A percentile compares a stretch with the other conserved stretches of the same genome.
phyloP scores from a whole-genome alignment of 2,329 filamentous ascomycete genomes.

The Colletotrichum sp. region DNA sequence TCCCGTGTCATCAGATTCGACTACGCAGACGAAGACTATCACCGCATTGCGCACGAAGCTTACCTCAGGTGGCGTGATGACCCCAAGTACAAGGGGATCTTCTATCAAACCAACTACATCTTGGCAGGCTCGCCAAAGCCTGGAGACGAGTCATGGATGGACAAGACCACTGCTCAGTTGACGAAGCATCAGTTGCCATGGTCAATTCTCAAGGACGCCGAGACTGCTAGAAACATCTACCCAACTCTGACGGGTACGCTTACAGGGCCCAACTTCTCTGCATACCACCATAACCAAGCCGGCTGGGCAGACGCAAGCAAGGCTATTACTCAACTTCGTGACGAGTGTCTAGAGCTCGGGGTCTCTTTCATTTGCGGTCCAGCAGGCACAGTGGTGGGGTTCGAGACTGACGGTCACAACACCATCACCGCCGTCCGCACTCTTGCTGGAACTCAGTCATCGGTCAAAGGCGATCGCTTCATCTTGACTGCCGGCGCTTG shows the following conservation, averaged over 20 bases:
- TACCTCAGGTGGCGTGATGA: constrained; percentile 31
- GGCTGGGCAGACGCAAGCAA: constrained; percentile 28
- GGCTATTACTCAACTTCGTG: not conserved
- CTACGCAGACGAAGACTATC: constrained; percentile 69
- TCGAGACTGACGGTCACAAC: constrained; percentile 22
- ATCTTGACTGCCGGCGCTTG: constrained; percentile 73
- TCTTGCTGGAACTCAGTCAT: not conserved
- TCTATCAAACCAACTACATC: not conserved
- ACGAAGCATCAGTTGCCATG: not conserved
- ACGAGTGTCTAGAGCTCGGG: constrained; percentile 11
- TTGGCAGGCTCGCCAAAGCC: constrained; percentile 12
- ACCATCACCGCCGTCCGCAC: not conserved
- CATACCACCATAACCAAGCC: constrained; percentile 35
- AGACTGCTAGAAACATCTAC: not conserved
- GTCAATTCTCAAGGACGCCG: not conserved
- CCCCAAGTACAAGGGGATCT: constrained; percentile 23
- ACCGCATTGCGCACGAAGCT: constrained; percentile 52
- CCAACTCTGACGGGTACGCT: not conserved
- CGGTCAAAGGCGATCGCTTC: not conserved
- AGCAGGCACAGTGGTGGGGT: constrained; percentile 30
- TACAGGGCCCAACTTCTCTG: constrained; percentile 25
- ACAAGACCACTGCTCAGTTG: not conserved
- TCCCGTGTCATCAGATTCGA: constrained; percentile 53
- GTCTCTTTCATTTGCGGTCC: constrained; percentile 33
- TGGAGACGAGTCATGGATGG: not conserved